Evolutionary conservation across 73 alveolate genomes (phyloP).

Genomic region (Blepharisma japonicum): DNA sequence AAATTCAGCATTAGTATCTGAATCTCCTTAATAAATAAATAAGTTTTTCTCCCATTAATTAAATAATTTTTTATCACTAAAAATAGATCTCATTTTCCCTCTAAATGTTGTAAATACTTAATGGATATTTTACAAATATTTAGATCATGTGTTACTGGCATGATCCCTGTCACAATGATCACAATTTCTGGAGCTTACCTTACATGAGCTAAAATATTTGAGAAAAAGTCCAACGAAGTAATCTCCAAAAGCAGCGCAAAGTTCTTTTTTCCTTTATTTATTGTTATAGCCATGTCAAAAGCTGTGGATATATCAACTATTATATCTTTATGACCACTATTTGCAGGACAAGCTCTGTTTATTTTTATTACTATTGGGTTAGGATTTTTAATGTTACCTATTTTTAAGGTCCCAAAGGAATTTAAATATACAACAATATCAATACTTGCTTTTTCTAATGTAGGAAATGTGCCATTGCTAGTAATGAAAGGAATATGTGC

Average conservation of each 20-base stretch:
- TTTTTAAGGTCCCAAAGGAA: neutral
- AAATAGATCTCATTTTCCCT: too few species aligned
- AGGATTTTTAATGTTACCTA: neutral
- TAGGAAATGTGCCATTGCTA: slow-evolving; percentile 5
- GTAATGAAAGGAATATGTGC: slow-evolving; percentile 13
- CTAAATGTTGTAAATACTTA: neutral
- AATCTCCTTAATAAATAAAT: too few species aligned
- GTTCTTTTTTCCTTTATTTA: slow-evolving; percentile 3
- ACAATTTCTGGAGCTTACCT: neutral
- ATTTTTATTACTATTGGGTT: neutral
- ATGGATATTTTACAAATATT: neutral
- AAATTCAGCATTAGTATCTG: too few species aligned
- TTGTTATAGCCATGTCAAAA: neutral
- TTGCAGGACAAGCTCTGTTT: neutral
- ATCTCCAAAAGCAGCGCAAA: neutral
- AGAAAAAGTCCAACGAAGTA: neutral
- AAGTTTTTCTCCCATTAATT: too few species aligned
- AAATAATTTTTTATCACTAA: too few species aligned
- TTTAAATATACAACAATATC: neutral
- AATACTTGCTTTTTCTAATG: neutral
- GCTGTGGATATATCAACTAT: neutral
- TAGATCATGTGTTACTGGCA: neutral
- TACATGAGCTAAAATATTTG: neutral
- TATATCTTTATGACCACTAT: neutral
- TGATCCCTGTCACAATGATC: neutral